phyloP scores from a whole-genome alignment of 768 basidiomycete genomes.

The Russula sp. region DNA sequence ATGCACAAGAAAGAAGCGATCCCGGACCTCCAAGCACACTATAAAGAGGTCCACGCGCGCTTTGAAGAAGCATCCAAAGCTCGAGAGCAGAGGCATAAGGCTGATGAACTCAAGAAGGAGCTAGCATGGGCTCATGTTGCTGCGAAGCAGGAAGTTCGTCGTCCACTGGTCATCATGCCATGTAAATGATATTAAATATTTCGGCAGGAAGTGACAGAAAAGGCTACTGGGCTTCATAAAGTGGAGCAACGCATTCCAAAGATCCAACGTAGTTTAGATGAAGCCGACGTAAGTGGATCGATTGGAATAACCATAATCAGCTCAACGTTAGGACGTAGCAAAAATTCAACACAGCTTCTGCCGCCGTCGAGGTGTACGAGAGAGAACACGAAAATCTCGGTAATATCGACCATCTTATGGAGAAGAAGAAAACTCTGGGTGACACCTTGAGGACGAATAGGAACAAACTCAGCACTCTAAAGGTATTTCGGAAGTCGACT shows the following conservation, averaged over 20 bases:
- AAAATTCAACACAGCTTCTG: slow-evolving; percentile 37
- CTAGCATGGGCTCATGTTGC: slow-evolving; percentile 85
- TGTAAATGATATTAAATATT: not conserved
- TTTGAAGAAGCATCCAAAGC: slow-evolving; percentile 75
- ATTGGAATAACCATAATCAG: not conserved
- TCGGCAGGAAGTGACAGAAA: slow-evolving; percentile 44
- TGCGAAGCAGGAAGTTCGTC: slow-evolving; percentile 60
- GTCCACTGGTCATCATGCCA: not conserved
- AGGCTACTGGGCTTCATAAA: slow-evolving; percentile 44
- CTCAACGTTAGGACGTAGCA: slow-evolving; percentile 33
- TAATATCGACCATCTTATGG: slow-evolving; percentile 48
- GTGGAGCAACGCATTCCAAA: slow-evolving; percentile 41
- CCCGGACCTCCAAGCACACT: slow-evolving; percentile 65
- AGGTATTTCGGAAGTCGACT: slow-evolving; percentile 14
- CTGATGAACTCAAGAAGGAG: slow-evolving; percentile 71
- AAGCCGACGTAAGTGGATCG: slow-evolving; percentile 40
- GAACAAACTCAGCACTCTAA: slow-evolving; percentile 46
- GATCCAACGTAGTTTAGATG: slow-evolving; percentile 41
- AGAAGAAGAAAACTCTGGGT: slow-evolving; percentile 40
- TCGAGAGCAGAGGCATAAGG: slow-evolving; percentile 63
- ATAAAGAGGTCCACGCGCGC: slow-evolving; percentile 55
- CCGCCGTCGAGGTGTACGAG: slow-evolving; percentile 42
- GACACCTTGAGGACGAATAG: slow-evolving; percentile 52
- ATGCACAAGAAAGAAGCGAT: slow-evolving; percentile 70
- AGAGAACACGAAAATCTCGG: slow-evolving; percentile 43